A percentile compares a stretch with the other conserved stretches of the same genome.
phyloP scores from a whole-genome alignment of 179 eudicot species.

The Camellia oleifera region DNA sequence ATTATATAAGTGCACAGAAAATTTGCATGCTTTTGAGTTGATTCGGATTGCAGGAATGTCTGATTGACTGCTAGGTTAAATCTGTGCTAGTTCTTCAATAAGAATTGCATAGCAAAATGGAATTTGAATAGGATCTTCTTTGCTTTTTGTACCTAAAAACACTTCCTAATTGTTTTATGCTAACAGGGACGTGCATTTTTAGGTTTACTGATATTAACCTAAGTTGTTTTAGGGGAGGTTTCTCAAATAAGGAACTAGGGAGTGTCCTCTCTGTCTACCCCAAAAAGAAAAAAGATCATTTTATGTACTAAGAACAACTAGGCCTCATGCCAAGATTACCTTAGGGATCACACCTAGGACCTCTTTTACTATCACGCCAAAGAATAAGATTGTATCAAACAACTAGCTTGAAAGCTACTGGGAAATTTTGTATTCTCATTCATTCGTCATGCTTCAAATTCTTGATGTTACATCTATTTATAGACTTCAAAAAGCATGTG shows the following conservation, averaged over 20 bases:
- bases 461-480: too few relatives aligned
- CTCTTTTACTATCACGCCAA: too few relatives aligned
- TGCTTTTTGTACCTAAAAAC: not conserved
- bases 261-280: not conserved
- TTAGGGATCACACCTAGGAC: too few relatives aligned
- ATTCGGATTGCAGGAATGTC: not conserved
- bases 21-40: too few relatives aligned
- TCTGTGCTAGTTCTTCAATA: not conserved
- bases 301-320: not conserved
- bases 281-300: not conserved
- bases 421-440: too few relatives aligned
- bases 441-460: too few relatives aligned
- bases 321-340: not conserved
- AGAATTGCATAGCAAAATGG: not conserved
- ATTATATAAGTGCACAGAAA: not conserved
- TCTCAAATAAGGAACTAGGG: not conserved
- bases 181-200: not conserved
- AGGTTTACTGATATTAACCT: not conserved
- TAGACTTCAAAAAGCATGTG: too few relatives aligned
- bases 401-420: too few relatives aligned
- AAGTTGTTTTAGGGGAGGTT: not conserved
- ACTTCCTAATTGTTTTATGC: not conserved
- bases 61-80: not conserved
- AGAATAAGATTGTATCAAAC: too few relatives aligned
- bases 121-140: conserved; percentile 1